Conservation (phyloP, 805 yeast genomes). For the Pachysolen tannophilus region DNA sequence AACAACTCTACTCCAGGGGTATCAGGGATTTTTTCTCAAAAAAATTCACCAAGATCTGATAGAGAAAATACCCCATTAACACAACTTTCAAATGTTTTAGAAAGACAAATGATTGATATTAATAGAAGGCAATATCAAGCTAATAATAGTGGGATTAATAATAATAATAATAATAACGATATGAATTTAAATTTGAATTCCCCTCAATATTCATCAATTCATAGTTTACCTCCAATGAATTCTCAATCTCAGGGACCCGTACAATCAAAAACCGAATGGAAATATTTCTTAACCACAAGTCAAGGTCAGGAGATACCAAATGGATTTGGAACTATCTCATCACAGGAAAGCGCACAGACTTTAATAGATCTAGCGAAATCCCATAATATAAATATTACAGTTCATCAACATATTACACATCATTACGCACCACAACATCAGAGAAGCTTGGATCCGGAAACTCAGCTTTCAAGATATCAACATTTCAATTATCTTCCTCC, state of each 20-base stretch:
- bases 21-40: conserved; percentile 4
- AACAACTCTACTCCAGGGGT: too few relatives aligned
- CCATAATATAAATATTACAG: conserved; percentile 50
- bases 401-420: conserved; percentile 83
- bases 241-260: conserved; percentile 17
- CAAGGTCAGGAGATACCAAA: conserved; percentile 35
- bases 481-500: conserved; percentile 76
- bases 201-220: conserved; percentile 8
- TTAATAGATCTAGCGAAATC: conserved; percentile 53
- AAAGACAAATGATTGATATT: conserved; percentile 1
- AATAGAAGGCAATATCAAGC: neutral
- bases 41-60: conserved; percentile 1
- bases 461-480: conserved; percentile 48
- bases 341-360: conserved; percentile 46
- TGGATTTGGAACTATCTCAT: conserved; percentile 39
- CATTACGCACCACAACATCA: conserved; percentile 47
- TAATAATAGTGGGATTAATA: neutral
- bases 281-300: conserved; percentile 41
- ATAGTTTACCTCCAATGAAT: too few relatives aligned
- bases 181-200: conserved; percentile 8
- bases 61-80: conserved; percentile 9
- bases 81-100: conserved; percentile 6
- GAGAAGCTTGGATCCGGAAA: conserved; percentile 36
- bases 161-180: neutral
- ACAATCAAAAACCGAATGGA: conserved; percentile 48